Conservation (phyloP, 2,329 filamentous ascomycete genomes). For the Diaporthe helianthi region DNA sequence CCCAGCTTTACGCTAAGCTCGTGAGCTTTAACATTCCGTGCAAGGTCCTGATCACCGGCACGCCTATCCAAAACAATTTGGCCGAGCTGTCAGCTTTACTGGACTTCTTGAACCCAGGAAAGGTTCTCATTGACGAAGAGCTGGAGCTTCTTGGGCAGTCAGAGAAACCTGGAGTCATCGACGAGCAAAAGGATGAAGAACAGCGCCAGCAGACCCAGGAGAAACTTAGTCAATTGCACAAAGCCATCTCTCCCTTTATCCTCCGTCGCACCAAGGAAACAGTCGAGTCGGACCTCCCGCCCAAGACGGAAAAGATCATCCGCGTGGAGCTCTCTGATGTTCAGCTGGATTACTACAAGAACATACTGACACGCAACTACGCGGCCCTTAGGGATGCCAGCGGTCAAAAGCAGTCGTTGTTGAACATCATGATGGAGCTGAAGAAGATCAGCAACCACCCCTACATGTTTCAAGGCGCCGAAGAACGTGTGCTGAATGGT, state of each 20-base stretch:
- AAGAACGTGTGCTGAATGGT: slow-evolving; percentile 84
- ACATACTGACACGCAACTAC: slow-evolving; percentile 96
- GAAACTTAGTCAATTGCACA: slow-evolving; percentile 86
- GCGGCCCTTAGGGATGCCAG: slow-evolving; percentile 89
- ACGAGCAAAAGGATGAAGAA: slow-evolving; percentile 44
- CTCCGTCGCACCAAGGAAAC: slow-evolving; percentile 95
- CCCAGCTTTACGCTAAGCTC: slow-evolving; percentile 87
- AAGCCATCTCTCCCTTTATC: slow-evolving; percentile 91
- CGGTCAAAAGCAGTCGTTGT: slow-evolving; percentile 90
- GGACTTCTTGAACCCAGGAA: slow-evolving; percentile 96
- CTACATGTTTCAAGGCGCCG: slow-evolving; percentile 95
- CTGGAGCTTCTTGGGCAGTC: slow-evolving; percentile 74
- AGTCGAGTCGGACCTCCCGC: slow-evolving; percentile 93
- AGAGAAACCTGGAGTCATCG: slow-evolving; percentile 40
- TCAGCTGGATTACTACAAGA: slow-evolving; percentile 98
- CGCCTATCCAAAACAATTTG: slow-evolving; percentile 95
- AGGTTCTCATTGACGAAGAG: slow-evolving; percentile 88
- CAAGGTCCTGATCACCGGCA: slow-evolving; percentile 93
- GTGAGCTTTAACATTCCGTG: slow-evolving; percentile 87
- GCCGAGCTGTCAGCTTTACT: slow-evolving; percentile 91
- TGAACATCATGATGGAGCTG: slow-evolving; percentile 99
- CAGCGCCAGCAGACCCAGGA: slow-evolving; percentile 78
- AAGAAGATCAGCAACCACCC: slow-evolving; percentile 99
- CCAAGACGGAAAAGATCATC: slow-evolving; percentile 98
- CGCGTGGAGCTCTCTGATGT: slow-evolving; percentile 96